A percentile compares a stretch with the other conserved stretches of the same genome.
These are phyloP conservation scores for Coniochaeta prunicola DNA, from an alignment of 2,329 filamentous ascomycete species.

Conservation along the genomic window DNA sequence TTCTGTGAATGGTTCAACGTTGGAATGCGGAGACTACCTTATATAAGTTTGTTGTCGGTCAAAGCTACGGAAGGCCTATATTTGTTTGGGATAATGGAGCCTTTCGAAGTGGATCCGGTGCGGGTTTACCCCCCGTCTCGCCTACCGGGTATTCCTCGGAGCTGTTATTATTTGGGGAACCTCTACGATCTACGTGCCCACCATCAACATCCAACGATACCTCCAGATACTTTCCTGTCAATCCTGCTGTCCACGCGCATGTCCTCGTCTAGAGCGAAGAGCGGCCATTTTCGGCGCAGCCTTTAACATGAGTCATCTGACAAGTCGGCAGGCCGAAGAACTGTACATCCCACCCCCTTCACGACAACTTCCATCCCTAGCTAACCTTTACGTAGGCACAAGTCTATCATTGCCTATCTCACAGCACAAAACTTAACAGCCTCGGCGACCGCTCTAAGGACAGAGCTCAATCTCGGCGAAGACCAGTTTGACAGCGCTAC, in stretches of 20 bases:
- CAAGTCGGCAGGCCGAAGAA: constrained; percentile 77
- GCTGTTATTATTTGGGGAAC: too few relatives aligned
- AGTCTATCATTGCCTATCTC: constrained; percentile 87
- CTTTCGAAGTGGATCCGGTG: too few relatives aligned
- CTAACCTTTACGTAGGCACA: constrained; percentile 55
- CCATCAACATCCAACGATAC: background rate
- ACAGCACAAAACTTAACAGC: constrained; percentile 63
- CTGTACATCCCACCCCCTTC: constrained; percentile 52
- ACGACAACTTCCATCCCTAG: constrained; percentile 1
- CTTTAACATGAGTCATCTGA: constrained; percentile 63
- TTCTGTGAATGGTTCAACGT: too few relatives aligned
- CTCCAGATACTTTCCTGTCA: background rate
- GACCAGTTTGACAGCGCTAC: constrained; percentile 69
- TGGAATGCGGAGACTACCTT: too few relatives aligned
- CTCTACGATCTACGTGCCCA: too few relatives aligned
- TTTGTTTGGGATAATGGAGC: too few relatives aligned
- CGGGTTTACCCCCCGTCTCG: too few relatives aligned
- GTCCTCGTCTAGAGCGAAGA: background rate
- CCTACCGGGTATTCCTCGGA: too few relatives aligned
- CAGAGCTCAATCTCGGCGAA: constrained; percentile 66
- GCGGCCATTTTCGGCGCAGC: background rate
- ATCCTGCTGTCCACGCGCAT: background rate
- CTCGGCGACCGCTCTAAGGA: constrained; percentile 63
- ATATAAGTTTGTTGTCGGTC: too few relatives aligned
- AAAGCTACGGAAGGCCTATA: too few relatives aligned